Percentiles rank a stretch among this genome's conserved stretches.
These are phyloP conservation scores for Lasiosphaeriaceae sp. DNA, from an alignment of 495 filamentous ascomycete species.

Conservation along the genomic window DNA sequence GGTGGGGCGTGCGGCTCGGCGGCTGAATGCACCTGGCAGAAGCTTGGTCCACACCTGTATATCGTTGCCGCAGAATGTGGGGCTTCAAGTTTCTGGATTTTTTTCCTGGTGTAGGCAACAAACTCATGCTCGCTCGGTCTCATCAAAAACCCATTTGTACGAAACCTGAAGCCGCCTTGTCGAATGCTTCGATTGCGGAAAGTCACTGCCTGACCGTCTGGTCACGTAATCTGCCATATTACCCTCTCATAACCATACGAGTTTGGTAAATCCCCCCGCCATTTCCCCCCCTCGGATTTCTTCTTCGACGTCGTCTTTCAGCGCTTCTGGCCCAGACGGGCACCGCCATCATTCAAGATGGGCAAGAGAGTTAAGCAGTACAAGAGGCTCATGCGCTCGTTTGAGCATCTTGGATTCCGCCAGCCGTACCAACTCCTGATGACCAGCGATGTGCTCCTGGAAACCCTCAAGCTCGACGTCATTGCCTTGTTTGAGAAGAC, in stretches of 20 bases:
- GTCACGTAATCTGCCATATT: too few species aligned
- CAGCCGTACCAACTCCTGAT: constrained; percentile 87
- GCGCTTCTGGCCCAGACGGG: background rate
- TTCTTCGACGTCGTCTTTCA: background rate
- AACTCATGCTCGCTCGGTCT: background rate
- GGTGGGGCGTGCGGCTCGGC: background rate
- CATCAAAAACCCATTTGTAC: too few species aligned
- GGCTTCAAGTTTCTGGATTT: background rate
- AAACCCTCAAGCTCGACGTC: constrained; percentile 65
- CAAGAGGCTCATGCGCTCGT: constrained; percentile 92
- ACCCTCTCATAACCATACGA: too few species aligned
- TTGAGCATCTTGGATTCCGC: constrained; percentile 58
- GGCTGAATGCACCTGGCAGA: background rate
- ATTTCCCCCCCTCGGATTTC: background rate
- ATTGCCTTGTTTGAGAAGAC: constrained; percentile 61
- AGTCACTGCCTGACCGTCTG: too few species aligned
- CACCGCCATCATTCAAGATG: constrained; percentile 17
- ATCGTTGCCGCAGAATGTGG: background rate
- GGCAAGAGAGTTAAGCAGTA: constrained; percentile 94
- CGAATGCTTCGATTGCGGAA: too few species aligned
- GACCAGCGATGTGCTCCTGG: constrained; percentile 30
- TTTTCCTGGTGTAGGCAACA: too few species aligned
- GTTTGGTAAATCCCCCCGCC: too few species aligned
- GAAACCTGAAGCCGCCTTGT: too few species aligned
- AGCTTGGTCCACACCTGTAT: background rate